Evolutionary conservation across 345 rosid species (phyloP).

Genomic region (Pugionium dolabratum): DNA sequence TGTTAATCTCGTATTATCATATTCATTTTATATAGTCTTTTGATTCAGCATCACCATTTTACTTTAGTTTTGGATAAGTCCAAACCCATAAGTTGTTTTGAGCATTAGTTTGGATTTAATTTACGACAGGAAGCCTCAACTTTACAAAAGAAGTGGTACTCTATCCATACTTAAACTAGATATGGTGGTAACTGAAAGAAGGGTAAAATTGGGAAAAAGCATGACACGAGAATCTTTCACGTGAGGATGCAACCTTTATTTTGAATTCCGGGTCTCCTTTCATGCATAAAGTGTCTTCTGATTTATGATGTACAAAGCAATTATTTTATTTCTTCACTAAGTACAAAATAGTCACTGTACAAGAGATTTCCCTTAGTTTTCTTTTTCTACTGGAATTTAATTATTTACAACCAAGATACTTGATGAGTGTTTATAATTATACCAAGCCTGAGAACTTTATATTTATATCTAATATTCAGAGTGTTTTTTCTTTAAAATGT

Average conservation of each 20-base stretch:
- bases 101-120: neutral
- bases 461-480: neutral
- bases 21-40: too few relatives aligned
- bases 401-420: neutral
- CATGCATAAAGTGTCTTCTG: conserved; percentile 10
- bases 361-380: neutral
- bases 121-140: neutral
- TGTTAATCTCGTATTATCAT: too few relatives aligned
- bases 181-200: neutral
- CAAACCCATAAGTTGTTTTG: too few relatives aligned
- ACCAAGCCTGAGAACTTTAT: neutral
- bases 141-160: neutral
- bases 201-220: neutral
- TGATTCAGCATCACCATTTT: too few relatives aligned
- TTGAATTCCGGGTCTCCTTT: neutral
- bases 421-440: neutral
- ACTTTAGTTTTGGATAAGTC: too few relatives aligned
- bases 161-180: neutral
- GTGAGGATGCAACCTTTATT: conserved; percentile 22
- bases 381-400: neutral
- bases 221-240: conserved; percentile 26
- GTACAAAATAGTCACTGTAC: neutral
- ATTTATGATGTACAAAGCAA: neutral
- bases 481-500: neutral
- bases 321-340: neutral